Base-by-base conservation (phyloP, 345 rosid species). In the Cochlearia excelsa region DNA sequence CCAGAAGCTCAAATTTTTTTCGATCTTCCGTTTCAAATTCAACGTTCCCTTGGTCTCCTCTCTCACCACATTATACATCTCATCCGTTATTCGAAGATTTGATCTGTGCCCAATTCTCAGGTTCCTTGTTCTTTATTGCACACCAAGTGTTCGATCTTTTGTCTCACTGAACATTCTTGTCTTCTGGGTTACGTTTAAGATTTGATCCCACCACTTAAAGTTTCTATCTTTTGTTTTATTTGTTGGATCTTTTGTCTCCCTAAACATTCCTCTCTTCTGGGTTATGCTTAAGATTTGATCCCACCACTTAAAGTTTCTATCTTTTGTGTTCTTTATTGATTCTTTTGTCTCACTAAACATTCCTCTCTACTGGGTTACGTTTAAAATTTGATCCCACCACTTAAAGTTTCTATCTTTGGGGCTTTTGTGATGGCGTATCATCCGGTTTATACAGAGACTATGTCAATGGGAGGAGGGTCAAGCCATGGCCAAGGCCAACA, bases 391-490 rank as follows among this genome's bases (percentile, higher is more conserved):
- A 46, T 61, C 61, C 0, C 0, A 46, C 50, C 30, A 33, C 51
- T 42, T 27, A 54, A 69, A 61, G 73, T 41, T 49, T 69, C 59
- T 0, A 2, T 10, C 58, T 50, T 67, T 55, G 4, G 9, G 4
- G 7, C 10, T 42, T 23, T 37, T 9, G 26, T 9, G 3, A 86
- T 89, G 95, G 85, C 85, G 40, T 5, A 51, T 54, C 49, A 68
- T 66, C 61, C 75, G 3, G 30, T 23, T 44, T 79, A 68, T 52
- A 70, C 71, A 2, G 86, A 77, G 67, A 59, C 66, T 27, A 62
- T 77, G 62, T 84, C 98, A 2, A 79, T 88, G 44, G 82, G 90
- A 41, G 82, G 90, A 41, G 90, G 85, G 28, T 84, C 98, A 16
- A 59, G 73, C 44, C 96, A 81, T 37, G 82, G 76, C 4, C 79